Conservation (phyloP, 148 eudicot genomes). For the Amaranthus palmeri region DNA sequence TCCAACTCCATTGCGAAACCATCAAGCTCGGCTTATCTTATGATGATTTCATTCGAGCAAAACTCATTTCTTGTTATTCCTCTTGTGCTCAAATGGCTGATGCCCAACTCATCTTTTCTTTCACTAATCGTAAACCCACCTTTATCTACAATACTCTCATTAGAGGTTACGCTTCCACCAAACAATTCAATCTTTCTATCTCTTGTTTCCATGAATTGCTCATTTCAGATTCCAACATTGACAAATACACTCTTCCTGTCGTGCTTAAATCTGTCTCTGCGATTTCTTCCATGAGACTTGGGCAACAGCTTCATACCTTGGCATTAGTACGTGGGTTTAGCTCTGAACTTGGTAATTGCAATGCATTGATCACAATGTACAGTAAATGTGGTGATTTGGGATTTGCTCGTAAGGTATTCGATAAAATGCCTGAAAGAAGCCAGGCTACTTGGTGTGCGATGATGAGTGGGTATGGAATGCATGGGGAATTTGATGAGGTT, state of each 20-base stretch:
- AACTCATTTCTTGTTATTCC: slow-evolving; percentile 44
- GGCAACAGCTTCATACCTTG: slow-evolving; percentile 31
- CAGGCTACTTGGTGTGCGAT: slow-evolving; percentile 44
- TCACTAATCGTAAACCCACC: slow-evolving; percentile 36
- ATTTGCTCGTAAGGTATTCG: slow-evolving; percentile 44
- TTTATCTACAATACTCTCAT: slow-evolving; percentile 53
- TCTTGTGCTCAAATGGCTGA: slow-evolving; percentile 37
- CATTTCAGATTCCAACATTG: slow-evolving; percentile 26
- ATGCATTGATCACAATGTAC: slow-evolving; percentile 52
- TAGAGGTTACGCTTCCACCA: slow-evolving; percentile 34
- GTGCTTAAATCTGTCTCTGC: slow-evolving; percentile 44
- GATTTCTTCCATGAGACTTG: slow-evolving; percentile 26
- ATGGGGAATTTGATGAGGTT: slow-evolving; percentile 34
- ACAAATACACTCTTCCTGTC: slow-evolving; percentile 38
- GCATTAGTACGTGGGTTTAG: slow-evolving; percentile 39
- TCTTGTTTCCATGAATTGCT: slow-evolving; percentile 34
- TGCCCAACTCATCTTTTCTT: slow-evolving; percentile 40
- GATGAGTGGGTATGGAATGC: slow-evolving; percentile 48
- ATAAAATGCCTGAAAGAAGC: slow-evolving; percentile 37
- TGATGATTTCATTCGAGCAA: slow-evolving; percentile 45
- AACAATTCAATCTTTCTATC: slow-evolving; percentile 32
- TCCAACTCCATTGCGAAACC: slow-evolving; percentile 29
- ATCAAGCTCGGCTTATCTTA: slow-evolving; percentile 31
- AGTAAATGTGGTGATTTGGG: slow-evolving; percentile 39
- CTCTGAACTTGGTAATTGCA: slow-evolving; percentile 35